Percentiles rank a stretch among this genome's conserved stretches.
Evolutionary conservation across 306 rosid species (phyloP).

Genomic region (Rosa lucieae): DNA sequence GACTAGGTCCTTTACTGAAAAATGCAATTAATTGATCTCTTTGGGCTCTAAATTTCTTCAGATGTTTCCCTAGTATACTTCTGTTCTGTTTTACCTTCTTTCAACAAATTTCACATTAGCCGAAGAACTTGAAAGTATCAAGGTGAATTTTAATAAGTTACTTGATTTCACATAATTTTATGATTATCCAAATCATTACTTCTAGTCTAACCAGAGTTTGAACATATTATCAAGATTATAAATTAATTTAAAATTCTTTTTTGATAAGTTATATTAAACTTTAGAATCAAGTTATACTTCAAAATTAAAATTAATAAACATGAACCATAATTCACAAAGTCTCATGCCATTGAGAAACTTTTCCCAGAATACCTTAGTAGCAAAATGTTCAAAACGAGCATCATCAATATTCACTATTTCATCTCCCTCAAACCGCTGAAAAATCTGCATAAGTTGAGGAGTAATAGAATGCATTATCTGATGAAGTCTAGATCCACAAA

Average conservation of each 20-base stretch:
- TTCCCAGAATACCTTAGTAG: constrained; percentile 50
- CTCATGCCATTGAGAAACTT: neutral
- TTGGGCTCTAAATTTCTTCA: neutral
- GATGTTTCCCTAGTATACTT: neutral
- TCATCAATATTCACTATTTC: constrained; percentile 67
- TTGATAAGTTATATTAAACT: neutral
- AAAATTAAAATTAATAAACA: neutral
- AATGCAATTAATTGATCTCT: neutral
- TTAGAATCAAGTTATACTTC: neutral
- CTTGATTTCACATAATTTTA: neutral
- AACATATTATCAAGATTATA: neutral
- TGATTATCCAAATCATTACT: no score
- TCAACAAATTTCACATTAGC: neutral
- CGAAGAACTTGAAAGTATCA: neutral
- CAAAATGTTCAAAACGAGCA: constrained; percentile 85
- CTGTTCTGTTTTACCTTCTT: neutral
- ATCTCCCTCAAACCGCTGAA: constrained; percentile 63
- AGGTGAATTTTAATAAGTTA: neutral
- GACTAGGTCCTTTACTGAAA: neutral
- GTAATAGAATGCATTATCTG: constrained; percentile 23
- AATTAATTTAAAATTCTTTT: neutral
- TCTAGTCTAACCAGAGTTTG: neutral
- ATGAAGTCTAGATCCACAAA: constrained; percentile 5
- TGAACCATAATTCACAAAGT: neutral
- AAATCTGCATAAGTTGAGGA: constrained; percentile 52